Evolutionary conservation across 2,329 filamentous ascomycete species (phyloP), one percentile per base, ranked within the genome.

Genomic region (Colletotrichum sp.): DNA sequence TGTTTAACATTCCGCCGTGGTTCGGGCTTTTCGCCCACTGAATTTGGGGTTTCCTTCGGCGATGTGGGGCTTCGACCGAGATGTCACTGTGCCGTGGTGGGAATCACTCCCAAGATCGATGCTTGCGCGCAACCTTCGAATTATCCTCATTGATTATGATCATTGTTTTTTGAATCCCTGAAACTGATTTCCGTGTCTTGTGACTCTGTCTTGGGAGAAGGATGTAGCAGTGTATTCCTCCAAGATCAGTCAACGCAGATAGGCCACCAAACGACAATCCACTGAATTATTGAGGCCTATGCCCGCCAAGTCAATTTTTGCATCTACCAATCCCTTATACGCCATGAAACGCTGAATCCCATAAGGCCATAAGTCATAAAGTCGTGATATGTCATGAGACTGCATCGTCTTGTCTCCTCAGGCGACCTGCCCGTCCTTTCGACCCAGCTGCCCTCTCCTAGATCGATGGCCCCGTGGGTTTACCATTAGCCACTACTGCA

Each of bases 41-140:
- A 36, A 73, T 26, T 72, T 73, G 64, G 70, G 73, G 70, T 65
- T 71, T 76, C 18, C n/a, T 18, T 73, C 73, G 70, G 64, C 63
- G 73, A 76, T 76, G 73, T 76, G 73, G 73, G 73, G 73, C 73
- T 24, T 32, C 39, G 57, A 73, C 64, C 44, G 64, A 76, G 57
- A 16, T 18, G 16, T 66, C 39, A 66, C 39, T 32, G 18, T 15
- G 49, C n/a, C 60, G 30, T 15, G 24, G 34, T 5, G 15, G 18
- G 39, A n/a, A 21, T 32, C n/a, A 26, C 65, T 57, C 44, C 44
- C 0, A 21, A 4, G 10, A 52, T 52, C n/a, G n/a, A 13, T 52
- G 12, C 10, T 21, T 52, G 3, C n/a, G 44, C n/a, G 12, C 2
- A 21, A 52, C 12, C n/a, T 52, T 21, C n/a, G 7, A 21, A 52